Base-by-base conservation (phyloP, 2,329 filamentous ascomycete genomes). In the Gnomoniopsis sp. region DNA sequence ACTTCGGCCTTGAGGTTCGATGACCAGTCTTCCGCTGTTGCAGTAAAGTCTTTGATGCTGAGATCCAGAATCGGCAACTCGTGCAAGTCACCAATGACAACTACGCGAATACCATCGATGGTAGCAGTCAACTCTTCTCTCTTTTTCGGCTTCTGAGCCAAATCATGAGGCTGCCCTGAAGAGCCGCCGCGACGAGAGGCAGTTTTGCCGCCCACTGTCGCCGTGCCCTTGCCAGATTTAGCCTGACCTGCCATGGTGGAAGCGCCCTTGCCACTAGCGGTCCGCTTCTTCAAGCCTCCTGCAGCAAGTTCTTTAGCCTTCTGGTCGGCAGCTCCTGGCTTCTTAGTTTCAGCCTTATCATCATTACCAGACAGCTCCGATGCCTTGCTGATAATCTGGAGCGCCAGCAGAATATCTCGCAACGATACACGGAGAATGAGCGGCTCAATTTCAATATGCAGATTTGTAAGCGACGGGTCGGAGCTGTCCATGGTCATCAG, bases 61-160 rank as follows among this genome's bases (percentile, higher is more conserved):
- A 96, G 86, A 70, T 99, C 96, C 4, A 99, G 79, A 60, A 99
- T 90, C 2, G 95, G 96, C 66, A 99, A 79, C 75, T 99, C 96
- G 69, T 99, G 96, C 3, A 96, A 77, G 68, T 99, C 95, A 10
- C 96, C 96, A 67, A 99, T 97, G 17, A 99, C 80, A 15, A 99
- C 91, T 2, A 99, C 85, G 61, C 96, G 88, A 62, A 99, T 83
- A 15, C 96, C 96, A 63, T 96, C 91, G 53, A 99, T 81, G 3
- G 87, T 87, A 23, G 93, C 87, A n/a, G 87, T 89, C 67, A 99
- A 80, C 68, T 96, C 90, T 71, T 99, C 95, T 47, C 78, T 76
- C 23, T 72, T 73, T 19, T 66, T 69, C 1, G 70, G 70, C 0
- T 61, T 58, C 58, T 70, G 72, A 46, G 58, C 64, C 21, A 72